phyloP scores from a whole-genome alignment of 306 rosid species.

The Citrullus amarus region DNA sequence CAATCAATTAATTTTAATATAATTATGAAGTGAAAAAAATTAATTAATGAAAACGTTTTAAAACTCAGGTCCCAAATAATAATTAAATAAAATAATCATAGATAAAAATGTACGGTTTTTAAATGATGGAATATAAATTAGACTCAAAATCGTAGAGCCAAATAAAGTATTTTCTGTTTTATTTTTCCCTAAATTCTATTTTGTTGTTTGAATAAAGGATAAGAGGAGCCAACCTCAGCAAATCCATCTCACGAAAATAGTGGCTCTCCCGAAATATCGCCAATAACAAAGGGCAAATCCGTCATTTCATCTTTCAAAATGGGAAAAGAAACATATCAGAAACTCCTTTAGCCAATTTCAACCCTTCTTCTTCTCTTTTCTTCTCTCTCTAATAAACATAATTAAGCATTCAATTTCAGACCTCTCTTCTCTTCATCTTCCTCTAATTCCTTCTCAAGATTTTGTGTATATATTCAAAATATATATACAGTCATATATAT shows the following conservation, averaged over 20 bases:
- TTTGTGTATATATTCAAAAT: neutral
- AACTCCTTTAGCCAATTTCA: conserved; percentile 8
- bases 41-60: no score
- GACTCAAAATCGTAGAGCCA: no score
- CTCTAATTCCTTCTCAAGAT: neutral
- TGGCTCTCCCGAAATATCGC: conserved; percentile 3
- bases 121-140: no score
- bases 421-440: neutral
- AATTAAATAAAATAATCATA: no score
- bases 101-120: no score
- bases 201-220: neutral
- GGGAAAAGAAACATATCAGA: neutral
- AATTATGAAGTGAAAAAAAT: no score
- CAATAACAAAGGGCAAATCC: neutral
- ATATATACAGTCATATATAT: conserved; percentile 3
- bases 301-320: neutral
- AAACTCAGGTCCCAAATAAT: no score
- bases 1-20: no score
- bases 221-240: neutral
- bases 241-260: neutral
- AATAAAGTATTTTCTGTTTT: no score
- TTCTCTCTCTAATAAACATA: neutral
- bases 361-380: neutral
- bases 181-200: neutral
- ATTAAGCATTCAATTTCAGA: neutral